Evolutionary conservation across 2,329 filamentous ascomycete species (phyloP).

Genomic region (Xylariomycetidae sp.): DNA sequence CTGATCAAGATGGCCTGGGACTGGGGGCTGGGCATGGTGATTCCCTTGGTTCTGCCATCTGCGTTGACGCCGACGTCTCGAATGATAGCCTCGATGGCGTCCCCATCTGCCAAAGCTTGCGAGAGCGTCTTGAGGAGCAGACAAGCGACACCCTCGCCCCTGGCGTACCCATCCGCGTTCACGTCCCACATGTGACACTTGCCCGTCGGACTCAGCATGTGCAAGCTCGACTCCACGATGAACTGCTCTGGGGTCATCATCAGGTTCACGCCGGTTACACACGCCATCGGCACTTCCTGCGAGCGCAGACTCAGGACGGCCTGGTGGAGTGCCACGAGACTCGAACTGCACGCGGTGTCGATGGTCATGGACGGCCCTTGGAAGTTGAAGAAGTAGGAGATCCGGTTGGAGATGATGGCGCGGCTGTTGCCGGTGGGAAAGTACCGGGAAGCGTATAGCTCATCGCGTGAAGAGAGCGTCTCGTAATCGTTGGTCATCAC

Average conservation of each 20-base stretch:
- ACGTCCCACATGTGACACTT: conserved; percentile 43
- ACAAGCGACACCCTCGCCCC: conserved; percentile 49
- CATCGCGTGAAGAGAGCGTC: conserved; percentile 22
- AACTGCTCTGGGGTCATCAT: conserved; percentile 38
- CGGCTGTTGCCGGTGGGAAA: conserved; percentile 29
- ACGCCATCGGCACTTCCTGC: conserved; percentile 34
- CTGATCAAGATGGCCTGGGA: conserved; percentile 40
- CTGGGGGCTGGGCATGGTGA: conserved; percentile 45
- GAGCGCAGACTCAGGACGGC: conserved; percentile 34
- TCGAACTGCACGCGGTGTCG: conserved; percentile 36
- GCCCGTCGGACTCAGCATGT: conserved; percentile 39
- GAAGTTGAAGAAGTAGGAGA: conserved; percentile 36
- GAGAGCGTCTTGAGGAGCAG: conserved; percentile 46
- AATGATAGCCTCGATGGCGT: conserved; percentile 39
- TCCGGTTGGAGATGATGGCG: conserved; percentile 31
- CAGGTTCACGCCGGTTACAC: conserved; percentile 37
- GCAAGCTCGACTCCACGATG: conserved; percentile 34
- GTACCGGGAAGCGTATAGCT: conserved; percentile 21
- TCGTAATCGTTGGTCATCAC: conserved; percentile 29
- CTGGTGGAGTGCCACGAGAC: conserved; percentile 31
- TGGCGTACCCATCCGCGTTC: conserved; percentile 48
- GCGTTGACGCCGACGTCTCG: conserved; percentile 42
- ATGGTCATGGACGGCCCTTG: conserved; percentile 33
- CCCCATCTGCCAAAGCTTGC: conserved; percentile 44
- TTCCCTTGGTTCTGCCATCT: conserved; percentile 46